A percentile compares a stretch with the other conserved stretches of the same genome.
These are phyloP conservation scores for Madurella fahalii DNA, from an alignment of 2,329 filamentous ascomycete genomes.

Conservation along the genomic window DNA sequence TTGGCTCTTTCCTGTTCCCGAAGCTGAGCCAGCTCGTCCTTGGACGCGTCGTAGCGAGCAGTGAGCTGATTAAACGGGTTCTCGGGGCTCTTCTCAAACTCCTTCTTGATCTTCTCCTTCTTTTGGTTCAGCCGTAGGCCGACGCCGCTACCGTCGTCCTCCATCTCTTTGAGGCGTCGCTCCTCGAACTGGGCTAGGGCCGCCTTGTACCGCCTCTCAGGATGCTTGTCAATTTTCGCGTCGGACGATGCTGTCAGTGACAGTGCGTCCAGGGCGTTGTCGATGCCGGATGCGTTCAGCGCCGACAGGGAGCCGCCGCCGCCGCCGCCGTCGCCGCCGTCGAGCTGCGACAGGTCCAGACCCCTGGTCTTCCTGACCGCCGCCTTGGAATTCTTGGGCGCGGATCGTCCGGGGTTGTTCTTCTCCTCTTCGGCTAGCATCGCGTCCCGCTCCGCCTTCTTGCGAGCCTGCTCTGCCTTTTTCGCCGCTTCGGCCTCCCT, in stretches of 20 bases:
- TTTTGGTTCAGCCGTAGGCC: slow-evolving; percentile 80
- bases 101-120: slow-evolving; percentile 78
- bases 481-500: slow-evolving; percentile 84
- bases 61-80: slow-evolving; percentile 91
- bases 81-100: slow-evolving; percentile 91
- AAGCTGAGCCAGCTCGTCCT: slow-evolving; percentile 68
- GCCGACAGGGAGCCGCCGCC: slow-evolving; percentile 42
- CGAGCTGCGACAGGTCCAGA: slow-evolving; percentile 71
- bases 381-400: slow-evolving; percentile 64
- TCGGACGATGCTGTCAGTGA: slow-evolving; percentile 55
- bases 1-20: slow-evolving; percentile 64
- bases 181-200: slow-evolving; percentile 82
- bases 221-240: slow-evolving; percentile 79
- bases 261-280: slow-evolving; percentile 87
- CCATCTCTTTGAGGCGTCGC: slow-evolving; percentile 76
- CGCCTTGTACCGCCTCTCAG: slow-evolving; percentile 81
- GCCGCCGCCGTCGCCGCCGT: slow-evolving; percentile 49
- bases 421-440: slow-evolving; percentile 79
- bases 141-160: slow-evolving; percentile 66
- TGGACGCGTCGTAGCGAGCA: slow-evolving; percentile 70
- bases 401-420: slow-evolving; percentile 50
- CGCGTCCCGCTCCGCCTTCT: slow-evolving; percentile 90
- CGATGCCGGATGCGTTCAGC: slow-evolving; percentile 82
- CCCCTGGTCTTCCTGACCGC: slow-evolving; percentile 67
- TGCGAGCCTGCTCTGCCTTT: slow-evolving; percentile 74